Conservation (phyloP, 2,329 filamentous ascomycete genomes). For the Tolypocladium tropicale region DNA sequence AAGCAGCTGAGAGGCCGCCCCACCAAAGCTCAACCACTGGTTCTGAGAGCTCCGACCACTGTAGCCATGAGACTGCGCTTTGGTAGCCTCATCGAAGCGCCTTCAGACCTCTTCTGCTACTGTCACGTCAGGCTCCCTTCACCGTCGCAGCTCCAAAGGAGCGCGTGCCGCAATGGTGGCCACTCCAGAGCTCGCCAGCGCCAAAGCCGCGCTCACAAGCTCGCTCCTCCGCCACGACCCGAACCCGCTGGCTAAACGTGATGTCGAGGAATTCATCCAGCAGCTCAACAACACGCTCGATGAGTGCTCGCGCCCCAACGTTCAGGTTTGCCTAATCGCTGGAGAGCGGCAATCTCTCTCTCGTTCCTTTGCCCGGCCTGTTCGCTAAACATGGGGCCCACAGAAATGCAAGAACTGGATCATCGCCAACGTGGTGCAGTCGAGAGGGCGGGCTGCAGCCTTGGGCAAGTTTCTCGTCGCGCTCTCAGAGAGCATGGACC, state of each 20-base stretch:
- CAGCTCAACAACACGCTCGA: conserved; percentile 54
- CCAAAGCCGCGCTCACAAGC: conserved; percentile 68
- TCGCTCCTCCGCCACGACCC: conserved; percentile 66
- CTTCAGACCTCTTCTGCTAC: background rate
- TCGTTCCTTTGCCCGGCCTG: conserved; percentile 1
- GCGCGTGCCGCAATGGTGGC: conserved; percentile 38
- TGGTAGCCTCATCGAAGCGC: background rate
- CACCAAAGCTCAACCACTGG: background rate
- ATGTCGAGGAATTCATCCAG: conserved; percentile 59
- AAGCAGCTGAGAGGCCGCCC: background rate
- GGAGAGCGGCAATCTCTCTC: conserved; percentile 6
- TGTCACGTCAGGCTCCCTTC: background rate
- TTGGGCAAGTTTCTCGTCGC: conserved; percentile 68
- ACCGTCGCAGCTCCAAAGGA: background rate
- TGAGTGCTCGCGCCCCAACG: conserved; percentile 68
- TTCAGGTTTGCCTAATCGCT: conserved; percentile 66
- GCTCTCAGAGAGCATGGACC: conserved; percentile 40
- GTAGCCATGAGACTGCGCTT: background rate
- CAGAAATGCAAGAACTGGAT: conserved; percentile 87
- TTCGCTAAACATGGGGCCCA: conserved; percentile 13
- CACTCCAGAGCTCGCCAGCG: conserved; percentile 62
- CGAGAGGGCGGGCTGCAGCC: conserved; percentile 52
- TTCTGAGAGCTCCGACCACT: background rate
- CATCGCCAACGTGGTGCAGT: conserved; percentile 59
- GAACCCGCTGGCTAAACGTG: conserved; percentile 54